Evolutionary conservation across 768 basidiomycete genomes (phyloP).

Genomic region (Suillus luteus): DNA sequence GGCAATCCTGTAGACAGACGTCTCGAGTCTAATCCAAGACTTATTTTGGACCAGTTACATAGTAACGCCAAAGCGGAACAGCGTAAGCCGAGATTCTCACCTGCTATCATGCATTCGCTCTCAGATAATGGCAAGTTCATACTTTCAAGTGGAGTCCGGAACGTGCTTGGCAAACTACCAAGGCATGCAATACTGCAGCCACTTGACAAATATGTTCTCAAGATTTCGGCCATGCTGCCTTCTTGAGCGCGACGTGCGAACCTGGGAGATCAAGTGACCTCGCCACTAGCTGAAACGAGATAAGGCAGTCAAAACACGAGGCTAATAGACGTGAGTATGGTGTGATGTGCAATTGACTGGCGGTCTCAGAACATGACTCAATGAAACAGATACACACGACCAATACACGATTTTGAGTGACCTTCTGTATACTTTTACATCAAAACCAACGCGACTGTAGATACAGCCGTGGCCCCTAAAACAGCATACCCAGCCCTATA

Average conservation of each 20-base stretch:
- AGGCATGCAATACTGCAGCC: background rate
- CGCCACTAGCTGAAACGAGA: no score
- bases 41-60: constrained; percentile 1
- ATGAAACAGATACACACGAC: no score
- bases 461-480: constrained; percentile 72
- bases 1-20: background rate
- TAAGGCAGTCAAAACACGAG: no score
- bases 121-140: background rate
- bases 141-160: background rate
- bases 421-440: constrained; percentile 30
- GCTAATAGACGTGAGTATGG: no score
- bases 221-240: background rate
- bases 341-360: no score
- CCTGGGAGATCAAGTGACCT: background rate
- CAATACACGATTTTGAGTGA: no score
- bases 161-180: background rate
- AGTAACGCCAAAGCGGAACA: background rate
- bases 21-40: background rate
- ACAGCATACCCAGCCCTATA: constrained; percentile 86
- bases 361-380: no score
- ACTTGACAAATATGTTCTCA: background rate
- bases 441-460: constrained; percentile 71
- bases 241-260: background rate
- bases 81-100: constrained; percentile 1
- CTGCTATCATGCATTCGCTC: background rate